Evolutionary conservation across 305 asterid species (phyloP).

Genomic region (Fraxinus velutina): DNA sequence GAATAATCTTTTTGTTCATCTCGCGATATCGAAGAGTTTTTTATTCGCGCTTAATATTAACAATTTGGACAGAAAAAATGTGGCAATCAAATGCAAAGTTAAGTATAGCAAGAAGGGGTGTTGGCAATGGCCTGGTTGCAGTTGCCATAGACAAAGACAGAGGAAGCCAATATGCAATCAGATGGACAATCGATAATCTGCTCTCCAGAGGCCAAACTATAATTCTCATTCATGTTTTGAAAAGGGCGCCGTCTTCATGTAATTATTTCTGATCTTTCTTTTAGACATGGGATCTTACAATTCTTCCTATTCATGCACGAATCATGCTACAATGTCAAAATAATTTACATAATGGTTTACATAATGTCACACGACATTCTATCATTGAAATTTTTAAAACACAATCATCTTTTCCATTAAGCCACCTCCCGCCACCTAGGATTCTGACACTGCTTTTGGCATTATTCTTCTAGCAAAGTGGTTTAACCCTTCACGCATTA

Average conservation of each 20-base stretch:
- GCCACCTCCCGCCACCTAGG: background rate
- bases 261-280: conserved; percentile 5
- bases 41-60: background rate
- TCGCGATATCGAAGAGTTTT: background rate
- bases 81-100: conserved; percentile 46
- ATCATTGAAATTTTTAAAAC: background rate
- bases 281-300: background rate
- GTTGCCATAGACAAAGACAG: conserved; percentile 73
- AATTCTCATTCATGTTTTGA: conserved; percentile 66
- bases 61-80: conserved; percentile 33
- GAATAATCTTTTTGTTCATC: background rate
- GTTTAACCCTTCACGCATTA: background rate
- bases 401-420: background rate
- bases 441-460: background rate
- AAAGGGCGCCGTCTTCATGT: conserved; percentile 33
- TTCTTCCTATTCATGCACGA: background rate
- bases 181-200: conserved; percentile 67
- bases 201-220: conserved; percentile 60
- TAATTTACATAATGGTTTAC: background rate
- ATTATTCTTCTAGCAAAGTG: background rate
- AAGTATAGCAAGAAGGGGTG: conserved; percentile 26
- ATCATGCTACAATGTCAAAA: background rate
- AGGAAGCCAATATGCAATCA: conserved; percentile 68
- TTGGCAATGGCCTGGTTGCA: conserved; percentile 61
- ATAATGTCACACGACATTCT: background rate